A percentile compares a stretch with the other conserved stretches of the same genome.
Evolutionary conservation across 345 rosid species (phyloP).

Genomic region (Combretum micranthum): DNA sequence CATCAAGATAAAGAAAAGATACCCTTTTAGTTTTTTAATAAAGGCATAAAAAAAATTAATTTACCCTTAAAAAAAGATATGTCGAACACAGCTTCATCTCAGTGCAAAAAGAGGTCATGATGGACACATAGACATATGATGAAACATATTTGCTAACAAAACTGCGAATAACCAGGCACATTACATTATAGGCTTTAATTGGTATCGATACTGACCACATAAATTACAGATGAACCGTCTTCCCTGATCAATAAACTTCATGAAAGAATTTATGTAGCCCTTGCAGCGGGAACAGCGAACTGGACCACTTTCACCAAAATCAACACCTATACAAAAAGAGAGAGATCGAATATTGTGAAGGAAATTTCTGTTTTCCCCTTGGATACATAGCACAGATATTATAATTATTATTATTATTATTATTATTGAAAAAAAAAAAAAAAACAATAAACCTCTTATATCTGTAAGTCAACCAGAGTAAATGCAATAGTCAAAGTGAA

Average conservation of each 20-base stretch:
- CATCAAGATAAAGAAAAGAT: too few relatives aligned
- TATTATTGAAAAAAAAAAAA: too few relatives aligned
- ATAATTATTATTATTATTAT: too few relatives aligned
- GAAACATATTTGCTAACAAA: slow-evolving; percentile 3
- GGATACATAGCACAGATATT: too few relatives aligned
- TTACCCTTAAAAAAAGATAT: too few relatives aligned
- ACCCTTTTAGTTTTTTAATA: too few relatives aligned
- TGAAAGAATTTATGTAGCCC: slow-evolving; percentile 89
- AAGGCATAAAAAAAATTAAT: too few relatives aligned
- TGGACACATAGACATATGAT: slow-evolving; percentile 1
- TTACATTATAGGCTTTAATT: background rate
- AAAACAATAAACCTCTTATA: too few relatives aligned
- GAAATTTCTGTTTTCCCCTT: background rate
- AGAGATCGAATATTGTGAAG: background rate
- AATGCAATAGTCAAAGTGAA: too few relatives aligned
- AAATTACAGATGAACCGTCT: slow-evolving; percentile 81
- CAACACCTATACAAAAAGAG: slow-evolving; percentile 46
- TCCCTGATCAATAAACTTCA: slow-evolving; percentile 92
- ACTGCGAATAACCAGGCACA: background rate
- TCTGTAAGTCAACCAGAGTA: too few relatives aligned
- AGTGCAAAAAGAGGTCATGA: too few relatives aligned
- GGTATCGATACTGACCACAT: slow-evolving; percentile 26
- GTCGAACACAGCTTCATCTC: too few relatives aligned
- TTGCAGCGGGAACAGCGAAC: slow-evolving; percentile 93
- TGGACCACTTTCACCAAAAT: slow-evolving; percentile 90